A percentile compares a stretch with the other conserved stretches of the same genome.
Conservation (phyloP, 1,284 basidiomycete species). For the Apiotrichum sp. region DNA sequence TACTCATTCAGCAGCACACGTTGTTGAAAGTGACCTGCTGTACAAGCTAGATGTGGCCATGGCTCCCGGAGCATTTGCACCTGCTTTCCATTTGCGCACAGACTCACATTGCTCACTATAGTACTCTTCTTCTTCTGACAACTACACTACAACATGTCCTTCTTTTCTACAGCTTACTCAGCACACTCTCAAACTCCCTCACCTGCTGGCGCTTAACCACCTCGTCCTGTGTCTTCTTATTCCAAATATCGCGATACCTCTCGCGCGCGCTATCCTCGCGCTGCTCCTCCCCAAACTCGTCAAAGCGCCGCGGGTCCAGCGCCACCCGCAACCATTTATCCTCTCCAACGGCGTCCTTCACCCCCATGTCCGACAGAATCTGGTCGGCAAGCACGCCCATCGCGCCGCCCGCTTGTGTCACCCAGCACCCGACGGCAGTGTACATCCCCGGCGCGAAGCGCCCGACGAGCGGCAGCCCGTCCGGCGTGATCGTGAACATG, state of each 20-base stretch:
- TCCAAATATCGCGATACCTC: constrained; percentile 28
- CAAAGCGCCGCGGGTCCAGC: constrained; percentile 33
- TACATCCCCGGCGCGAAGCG: constrained; percentile 16
- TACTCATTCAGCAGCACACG: too few species aligned
- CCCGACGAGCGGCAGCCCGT: constrained; percentile 26
- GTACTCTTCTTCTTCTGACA: not conserved
- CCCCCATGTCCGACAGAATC: constrained; percentile 11
- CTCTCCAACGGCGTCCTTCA: not conserved
- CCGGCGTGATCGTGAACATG: constrained; percentile 28
- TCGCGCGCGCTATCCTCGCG: constrained; percentile 11
- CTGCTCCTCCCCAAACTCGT: not conserved
- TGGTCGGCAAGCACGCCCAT: constrained; percentile 20
- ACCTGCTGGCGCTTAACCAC: too few species aligned
- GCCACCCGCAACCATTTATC: constrained; percentile 10
- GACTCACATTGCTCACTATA: too few species aligned
- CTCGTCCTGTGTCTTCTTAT: constrained; percentile 11
- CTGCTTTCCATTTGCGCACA: too few species aligned
- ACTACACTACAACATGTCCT: not conserved
- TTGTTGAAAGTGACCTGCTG: too few species aligned
- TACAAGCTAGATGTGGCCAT: too few species aligned
- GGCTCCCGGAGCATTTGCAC: too few species aligned
- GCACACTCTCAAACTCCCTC: constrained; percentile 11
- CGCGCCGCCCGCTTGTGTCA: constrained; percentile 25
- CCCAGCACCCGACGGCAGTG: constrained; percentile 24
- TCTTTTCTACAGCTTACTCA: constrained; percentile 10